A percentile compares a stretch with the other conserved stretches of the same genome.
These are phyloP conservation scores for Macrocybe gigantea DNA, from an alignment of 768 basidiomycete genomes.

Conservation along the genomic window DNA sequence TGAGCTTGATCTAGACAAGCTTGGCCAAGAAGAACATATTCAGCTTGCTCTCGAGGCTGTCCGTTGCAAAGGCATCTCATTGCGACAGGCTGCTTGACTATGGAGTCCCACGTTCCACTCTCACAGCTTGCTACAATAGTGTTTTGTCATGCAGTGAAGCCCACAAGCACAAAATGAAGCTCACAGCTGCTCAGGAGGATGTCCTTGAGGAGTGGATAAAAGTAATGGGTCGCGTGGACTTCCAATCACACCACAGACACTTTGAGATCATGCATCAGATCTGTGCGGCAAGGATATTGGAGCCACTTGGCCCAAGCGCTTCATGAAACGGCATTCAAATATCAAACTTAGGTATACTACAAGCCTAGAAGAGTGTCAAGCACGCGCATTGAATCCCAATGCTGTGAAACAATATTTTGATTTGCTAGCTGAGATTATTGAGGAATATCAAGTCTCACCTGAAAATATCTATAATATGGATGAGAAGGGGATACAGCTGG, in stretches of 20 bases:
- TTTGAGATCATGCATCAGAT: constrained; percentile 11
- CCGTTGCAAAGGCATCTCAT: too few species aligned
- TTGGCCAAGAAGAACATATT: too few species aligned
- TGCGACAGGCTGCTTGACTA: too few species aligned
- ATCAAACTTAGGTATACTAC: constrained; percentile 15
- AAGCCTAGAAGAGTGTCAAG: constrained; percentile 17
- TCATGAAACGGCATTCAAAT: constrained; percentile 15
- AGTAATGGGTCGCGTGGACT: constrained; percentile 12
- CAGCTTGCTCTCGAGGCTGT: too few species aligned
- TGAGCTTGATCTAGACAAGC: too few species aligned
- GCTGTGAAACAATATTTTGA: constrained; percentile 18
- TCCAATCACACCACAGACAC: constrained; percentile 10
- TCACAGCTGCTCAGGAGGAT: constrained; percentile 15
- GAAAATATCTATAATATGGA: constrained; percentile 29
- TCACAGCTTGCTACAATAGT: too few species aligned
- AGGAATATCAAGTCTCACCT: constrained; percentile 18
- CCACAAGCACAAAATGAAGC: constrained; percentile 12
- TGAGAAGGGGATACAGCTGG: constrained; percentile 27
- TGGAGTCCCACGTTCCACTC: too few species aligned
- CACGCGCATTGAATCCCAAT: constrained; percentile 13
- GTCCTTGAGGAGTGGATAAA: constrained; percentile 19
- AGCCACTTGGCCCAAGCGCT: constrained; percentile 10
- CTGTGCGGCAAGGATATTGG: constrained; percentile 10
- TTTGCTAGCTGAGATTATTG: constrained; percentile 8
- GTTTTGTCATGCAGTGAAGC: too few species aligned